These are phyloP conservation scores for Fusarium euwallaceae DNA, from an alignment of 2,329 filamentous ascomycete species.

Conservation along the genomic window DNA sequence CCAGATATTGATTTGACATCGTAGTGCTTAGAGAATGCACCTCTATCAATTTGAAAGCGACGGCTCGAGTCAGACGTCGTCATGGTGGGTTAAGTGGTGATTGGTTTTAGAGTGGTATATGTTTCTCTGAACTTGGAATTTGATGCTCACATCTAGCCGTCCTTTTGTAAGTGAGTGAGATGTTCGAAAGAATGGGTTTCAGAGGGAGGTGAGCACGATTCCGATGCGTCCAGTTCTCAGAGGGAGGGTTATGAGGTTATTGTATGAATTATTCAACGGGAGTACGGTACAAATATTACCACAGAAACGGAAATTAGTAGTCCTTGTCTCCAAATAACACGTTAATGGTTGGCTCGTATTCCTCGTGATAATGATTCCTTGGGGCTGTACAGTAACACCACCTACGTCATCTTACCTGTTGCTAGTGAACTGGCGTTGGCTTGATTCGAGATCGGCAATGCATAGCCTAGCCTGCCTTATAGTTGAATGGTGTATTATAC, in stretches of 20 bases:
- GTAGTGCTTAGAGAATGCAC: neutral
- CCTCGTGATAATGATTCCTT: neutral
- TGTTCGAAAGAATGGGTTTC: neutral
- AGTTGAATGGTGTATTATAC: neutral
- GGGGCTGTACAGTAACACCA: neutral
- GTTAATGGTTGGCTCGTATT: neutral
- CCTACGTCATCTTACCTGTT: neutral
- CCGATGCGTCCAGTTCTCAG: neutral
- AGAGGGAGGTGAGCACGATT: neutral
- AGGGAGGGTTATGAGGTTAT: neutral
- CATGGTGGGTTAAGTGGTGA: neutral
- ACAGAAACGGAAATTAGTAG: neutral
- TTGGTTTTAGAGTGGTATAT: neutral
- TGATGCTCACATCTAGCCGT: neutral
- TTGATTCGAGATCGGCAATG: neutral
- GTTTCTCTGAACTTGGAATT: neutral
- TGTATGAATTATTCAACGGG: neutral
- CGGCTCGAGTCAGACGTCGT: neutral
- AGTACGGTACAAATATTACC: neutral
- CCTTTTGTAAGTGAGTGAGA: neutral
- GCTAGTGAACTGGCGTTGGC: neutral
- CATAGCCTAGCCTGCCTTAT: neutral
- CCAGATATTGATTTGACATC: neutral
- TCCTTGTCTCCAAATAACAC: neutral
- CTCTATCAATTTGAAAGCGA: neutral